Conservation (phyloP, 2,329 filamentous ascomycete species). For the Penicillium sp. region DNA sequence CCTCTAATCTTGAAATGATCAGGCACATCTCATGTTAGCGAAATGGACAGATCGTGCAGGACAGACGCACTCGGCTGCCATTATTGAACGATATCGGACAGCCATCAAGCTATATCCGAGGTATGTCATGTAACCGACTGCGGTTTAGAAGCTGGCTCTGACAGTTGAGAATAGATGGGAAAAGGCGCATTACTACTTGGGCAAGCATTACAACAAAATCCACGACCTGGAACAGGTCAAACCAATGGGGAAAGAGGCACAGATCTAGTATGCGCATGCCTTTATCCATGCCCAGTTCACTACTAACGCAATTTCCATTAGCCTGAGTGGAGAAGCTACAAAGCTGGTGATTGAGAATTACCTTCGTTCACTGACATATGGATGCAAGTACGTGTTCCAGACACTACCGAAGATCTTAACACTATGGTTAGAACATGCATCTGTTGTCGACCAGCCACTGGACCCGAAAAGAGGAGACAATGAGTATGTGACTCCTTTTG, state of each 20-base stretch:
- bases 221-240: slow-evolving; percentile 84
- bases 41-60: slow-evolving; percentile 98
- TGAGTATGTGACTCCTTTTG: slow-evolving; percentile 33
- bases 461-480: slow-evolving; percentile 53
- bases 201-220: slow-evolving; percentile 95
- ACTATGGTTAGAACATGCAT: slow-evolving; percentile 89
- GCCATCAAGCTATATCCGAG: slow-evolving; percentile 54
- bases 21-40: slow-evolving; percentile 84
- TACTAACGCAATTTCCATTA: slow-evolving; percentile 33
- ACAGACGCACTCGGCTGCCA: slow-evolving; percentile 79
- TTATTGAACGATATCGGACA: slow-evolving; percentile 79
- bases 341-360: slow-evolving; percentile 95
- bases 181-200: slow-evolving; percentile 95
- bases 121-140: slow-evolving; percentile 23
- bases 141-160: background rate
- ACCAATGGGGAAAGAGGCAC: slow-evolving; percentile 73
- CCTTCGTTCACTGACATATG: slow-evolving; percentile 79
- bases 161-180: slow-evolving; percentile 66
- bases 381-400: slow-evolving; percentile 95
- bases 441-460: slow-evolving; percentile 65
- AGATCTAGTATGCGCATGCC: slow-evolving; percentile 56
- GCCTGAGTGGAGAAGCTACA: slow-evolving; percentile 76
- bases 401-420: slow-evolving; percentile 90
- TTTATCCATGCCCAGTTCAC: background rate
- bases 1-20: background rate